These are phyloP conservation scores for Vigna trinervia DNA, from an alignment of 306 rosid genomes.

Conservation along the genomic window DNA sequence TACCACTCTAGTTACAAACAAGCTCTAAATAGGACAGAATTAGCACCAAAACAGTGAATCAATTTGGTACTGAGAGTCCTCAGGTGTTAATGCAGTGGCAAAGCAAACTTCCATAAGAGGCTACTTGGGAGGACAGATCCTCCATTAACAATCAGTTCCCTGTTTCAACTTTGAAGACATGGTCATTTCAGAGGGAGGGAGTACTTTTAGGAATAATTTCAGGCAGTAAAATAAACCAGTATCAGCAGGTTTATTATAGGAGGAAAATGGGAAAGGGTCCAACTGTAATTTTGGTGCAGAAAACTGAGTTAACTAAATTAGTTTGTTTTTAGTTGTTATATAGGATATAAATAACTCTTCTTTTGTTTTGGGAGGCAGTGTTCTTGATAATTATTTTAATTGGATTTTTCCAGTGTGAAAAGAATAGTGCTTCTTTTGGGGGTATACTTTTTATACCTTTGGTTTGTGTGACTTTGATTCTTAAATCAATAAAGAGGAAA, in stretches of 20 bases:
- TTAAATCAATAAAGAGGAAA: no score
- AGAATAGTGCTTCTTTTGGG: background rate
- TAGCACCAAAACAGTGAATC: background rate
- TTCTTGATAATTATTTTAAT: no score
- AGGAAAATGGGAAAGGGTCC: background rate
- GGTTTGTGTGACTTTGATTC: no score
- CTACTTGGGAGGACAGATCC: background rate
- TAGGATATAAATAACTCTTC: no score
- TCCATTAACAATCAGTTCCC: background rate
- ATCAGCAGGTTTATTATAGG: no score
- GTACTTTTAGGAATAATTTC: no score
- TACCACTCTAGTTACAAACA: background rate
- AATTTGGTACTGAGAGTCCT: background rate
- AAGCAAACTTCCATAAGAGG: background rate
- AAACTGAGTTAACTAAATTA: no score
- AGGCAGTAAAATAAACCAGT: no score
- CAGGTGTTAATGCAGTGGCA: background rate
- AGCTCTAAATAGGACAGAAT: background rate
- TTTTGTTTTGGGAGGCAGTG: background rate
- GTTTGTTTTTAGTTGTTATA: background rate
- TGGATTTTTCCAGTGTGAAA: background rate
- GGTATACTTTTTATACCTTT: no score
- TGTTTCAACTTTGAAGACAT: background rate
- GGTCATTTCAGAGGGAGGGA: no score
- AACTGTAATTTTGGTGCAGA: no score